These are phyloP conservation scores for Dioscorea zingiberensis DNA, from an alignment of 106 monocot genomes.

Conservation along the genomic window DNA sequence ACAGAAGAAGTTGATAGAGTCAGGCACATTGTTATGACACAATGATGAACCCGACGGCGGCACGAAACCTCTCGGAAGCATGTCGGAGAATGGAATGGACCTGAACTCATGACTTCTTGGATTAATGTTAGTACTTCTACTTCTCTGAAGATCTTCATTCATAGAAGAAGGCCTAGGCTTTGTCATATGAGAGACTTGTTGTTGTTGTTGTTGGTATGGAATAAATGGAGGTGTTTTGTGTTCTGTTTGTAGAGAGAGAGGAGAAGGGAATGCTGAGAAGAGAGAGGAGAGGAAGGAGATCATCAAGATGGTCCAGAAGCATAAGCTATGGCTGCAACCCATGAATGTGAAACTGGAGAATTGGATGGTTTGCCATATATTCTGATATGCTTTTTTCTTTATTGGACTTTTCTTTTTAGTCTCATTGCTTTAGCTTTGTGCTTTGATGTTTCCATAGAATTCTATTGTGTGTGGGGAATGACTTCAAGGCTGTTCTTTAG, in stretches of 20 bases:
- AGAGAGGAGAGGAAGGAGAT: not conserved
- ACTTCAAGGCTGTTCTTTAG: no score
- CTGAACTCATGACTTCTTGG: not conserved
- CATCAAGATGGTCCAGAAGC: not conserved
- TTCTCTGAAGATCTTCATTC: not conserved
- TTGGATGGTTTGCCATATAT: no score
- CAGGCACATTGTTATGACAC: constrained; percentile 1
- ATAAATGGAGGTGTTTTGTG: not conserved
- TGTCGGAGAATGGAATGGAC: not conserved
- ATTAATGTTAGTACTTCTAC: not conserved
- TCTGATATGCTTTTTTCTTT: no score
- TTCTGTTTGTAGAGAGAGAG: not conserved
- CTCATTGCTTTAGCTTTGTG: no score
- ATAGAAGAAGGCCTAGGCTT: not conserved
- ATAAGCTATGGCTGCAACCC: not conserved
- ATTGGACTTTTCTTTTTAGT: no score
- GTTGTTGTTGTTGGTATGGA: not conserved
- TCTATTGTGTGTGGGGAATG: no score
- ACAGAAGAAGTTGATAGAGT: constrained; percentile 3
- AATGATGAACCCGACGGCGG: constrained; percentile 1
- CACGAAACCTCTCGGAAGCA: constrained; percentile 7
- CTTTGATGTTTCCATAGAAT: no score
- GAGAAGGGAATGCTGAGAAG: not conserved
- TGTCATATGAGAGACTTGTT: not conserved
- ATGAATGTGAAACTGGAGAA: not conserved